Evolutionary conservation across 169 alveolate genomes (phyloP).

Genomic region (Plasmodium relictum): DNA sequence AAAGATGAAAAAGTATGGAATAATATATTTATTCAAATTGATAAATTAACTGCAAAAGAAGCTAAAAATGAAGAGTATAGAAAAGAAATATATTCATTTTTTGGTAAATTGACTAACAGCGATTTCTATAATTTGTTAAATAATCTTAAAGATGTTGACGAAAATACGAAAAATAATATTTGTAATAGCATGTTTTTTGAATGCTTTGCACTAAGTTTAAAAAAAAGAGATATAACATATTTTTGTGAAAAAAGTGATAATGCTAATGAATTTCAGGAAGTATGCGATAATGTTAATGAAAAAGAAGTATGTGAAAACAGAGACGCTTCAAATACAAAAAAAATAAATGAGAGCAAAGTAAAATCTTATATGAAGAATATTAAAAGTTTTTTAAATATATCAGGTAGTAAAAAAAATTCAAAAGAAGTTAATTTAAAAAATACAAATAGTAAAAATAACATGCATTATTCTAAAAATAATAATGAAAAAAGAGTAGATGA

Average conservation of each 20-base stretch:
- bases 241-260: not conserved
- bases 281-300: not conserved
- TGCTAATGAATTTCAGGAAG: not conserved
- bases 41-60: constrained; percentile 48
- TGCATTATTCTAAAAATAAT: not conserved
- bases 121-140: constrained; percentile 35
- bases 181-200: constrained; percentile 41
- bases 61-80: constrained; percentile 36
- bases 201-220: constrained; percentile 32
- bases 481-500: not conserved
- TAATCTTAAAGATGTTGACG: constrained; percentile 52
- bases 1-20: constrained; percentile 37
- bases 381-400: constrained; percentile 34
- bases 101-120: constrained; percentile 12
- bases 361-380: constrained; percentile 47
- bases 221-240: constrained; percentile 41
- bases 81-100: constrained; percentile 26
- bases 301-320: not conserved
- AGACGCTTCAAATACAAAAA: not conserved
- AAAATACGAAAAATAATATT: constrained; percentile 33
- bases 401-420: not conserved
- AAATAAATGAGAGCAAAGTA: constrained; percentile 19
- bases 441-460: not conserved
- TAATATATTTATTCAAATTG: constrained; percentile 45
- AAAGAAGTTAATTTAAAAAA: not conserved